Evolutionary conservation across 2,329 filamentous ascomycete genomes (phyloP), one percentile per base, ranked within the genome.

Genomic region (Mollisia scopiformis): DNA sequence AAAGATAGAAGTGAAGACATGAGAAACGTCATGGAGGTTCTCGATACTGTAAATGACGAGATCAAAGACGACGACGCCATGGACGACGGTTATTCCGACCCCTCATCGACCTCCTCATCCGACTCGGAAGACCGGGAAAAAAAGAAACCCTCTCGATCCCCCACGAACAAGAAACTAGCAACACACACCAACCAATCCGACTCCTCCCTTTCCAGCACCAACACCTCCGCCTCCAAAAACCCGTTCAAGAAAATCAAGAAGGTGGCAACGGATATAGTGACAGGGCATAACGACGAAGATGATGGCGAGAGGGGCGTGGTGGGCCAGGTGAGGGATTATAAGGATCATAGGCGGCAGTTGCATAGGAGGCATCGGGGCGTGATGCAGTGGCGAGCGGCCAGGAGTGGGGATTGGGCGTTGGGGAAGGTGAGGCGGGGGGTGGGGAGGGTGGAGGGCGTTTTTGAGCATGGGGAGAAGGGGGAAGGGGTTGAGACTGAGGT

Each of bases 401-500:
- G 78, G 72, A 85, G 75, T 57, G 75, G 78, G 60, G 83, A 87
- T 68, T 84, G 82, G 73, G 79, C 88, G 61, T 84, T 85, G 69
- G 83, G 86, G 39, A 84, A 85, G 58, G 80, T 85, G 1, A 79
- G 81, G 62, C 75, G 80, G 28, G 77, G 83, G 3, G 79, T 79
- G 66, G 74, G 77, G 47, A 76, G 77, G 62, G 69, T 82, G 3
- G 71, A 72, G 39, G 73, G 75, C 2, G 37, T 80, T 21, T 86
- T 90, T 66, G 79, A 85, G 53, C 86, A 89, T 71, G 75, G 80
- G 55, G 82, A 85, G 19, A 84, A 86, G 68, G 80, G 82, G 31
- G 73, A 75, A 10, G 86, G 84, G 0, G 79, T 91, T 66, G 88
- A 91, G 79, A 91, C 87, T 19, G 89, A 92, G 75, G 86, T 88